Conservation (phyloP, 805 yeast species). For the Kodamaea jinghongensis region DNA sequence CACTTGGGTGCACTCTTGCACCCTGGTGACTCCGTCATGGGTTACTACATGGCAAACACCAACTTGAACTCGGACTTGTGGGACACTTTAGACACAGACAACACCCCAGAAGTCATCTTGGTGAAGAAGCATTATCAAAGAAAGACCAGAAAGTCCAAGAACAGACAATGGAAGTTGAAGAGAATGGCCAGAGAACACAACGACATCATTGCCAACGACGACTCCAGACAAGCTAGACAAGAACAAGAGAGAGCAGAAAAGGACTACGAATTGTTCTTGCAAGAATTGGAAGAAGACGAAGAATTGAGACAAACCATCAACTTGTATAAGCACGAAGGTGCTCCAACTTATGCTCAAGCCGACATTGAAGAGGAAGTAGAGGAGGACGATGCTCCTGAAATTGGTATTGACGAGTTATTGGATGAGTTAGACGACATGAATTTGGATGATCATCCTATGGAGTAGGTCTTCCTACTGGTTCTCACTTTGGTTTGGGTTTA, state of each 20-base stretch:
- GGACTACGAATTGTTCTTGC: conserved; percentile 94
- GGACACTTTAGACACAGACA: conserved; percentile 62
- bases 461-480: no score
- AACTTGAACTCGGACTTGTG: conserved; percentile 86
- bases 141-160: conserved; percentile 69
- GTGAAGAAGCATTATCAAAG: conserved; percentile 88
- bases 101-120: conserved; percentile 78
- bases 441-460: conserved; percentile 48
- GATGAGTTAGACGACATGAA: conserved; percentile 96
- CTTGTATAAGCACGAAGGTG: conserved; percentile 64
- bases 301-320: conserved; percentile 91
- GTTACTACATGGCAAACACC: conserved; percentile 80
- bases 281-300: conserved; percentile 94
- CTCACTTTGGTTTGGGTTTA: no score
- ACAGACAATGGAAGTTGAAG: conserved; percentile 87
- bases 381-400: conserved; percentile 83
- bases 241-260: conserved; percentile 89
- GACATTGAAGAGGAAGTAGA: conserved; percentile 34
- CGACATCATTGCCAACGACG: conserved; percentile 76
- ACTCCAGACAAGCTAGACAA: conserved; percentile 72
- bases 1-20: conserved; percentile 93
- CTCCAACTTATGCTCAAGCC: conserved; percentile 38
- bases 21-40: conserved; percentile 94
- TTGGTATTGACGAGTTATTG: conserved; percentile 86
- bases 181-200: conserved; percentile 97